Evolutionary conservation across 2,329 filamentous ascomycete genomes (phyloP).

Genomic region (Aspergillus jensenii): DNA sequence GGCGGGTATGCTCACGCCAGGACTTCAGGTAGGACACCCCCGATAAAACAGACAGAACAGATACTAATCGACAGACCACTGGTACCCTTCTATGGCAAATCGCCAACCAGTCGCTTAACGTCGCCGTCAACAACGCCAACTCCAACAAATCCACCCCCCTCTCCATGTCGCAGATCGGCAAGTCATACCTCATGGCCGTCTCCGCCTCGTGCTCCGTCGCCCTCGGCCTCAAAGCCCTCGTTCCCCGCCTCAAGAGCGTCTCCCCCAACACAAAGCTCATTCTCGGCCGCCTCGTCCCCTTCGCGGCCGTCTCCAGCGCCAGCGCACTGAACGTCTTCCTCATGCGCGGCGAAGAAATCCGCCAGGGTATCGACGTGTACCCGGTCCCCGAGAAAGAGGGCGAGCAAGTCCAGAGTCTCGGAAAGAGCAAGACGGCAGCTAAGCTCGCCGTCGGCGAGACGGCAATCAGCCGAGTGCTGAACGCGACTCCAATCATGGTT

Average conservation of each 20-base stretch:
- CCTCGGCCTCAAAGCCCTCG: constrained; percentile 83
- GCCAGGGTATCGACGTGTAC: constrained; percentile 87
- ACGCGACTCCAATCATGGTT: constrained; percentile 96
- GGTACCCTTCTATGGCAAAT: constrained; percentile 94
- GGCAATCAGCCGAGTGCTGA: constrained; percentile 84
- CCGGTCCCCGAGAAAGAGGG: constrained; percentile 71
- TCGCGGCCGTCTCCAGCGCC: constrained; percentile 89
- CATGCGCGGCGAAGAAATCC: constrained; percentile 96
- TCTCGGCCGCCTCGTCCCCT: constrained; percentile 85
- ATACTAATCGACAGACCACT: constrained; percentile 55
- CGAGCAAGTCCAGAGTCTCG: constrained; percentile 68
- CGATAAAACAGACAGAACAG: background rate
- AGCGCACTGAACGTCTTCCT: constrained; percentile 93
- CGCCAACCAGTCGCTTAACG: constrained; percentile 95
- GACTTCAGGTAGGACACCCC: constrained; percentile 60
- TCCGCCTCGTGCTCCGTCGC: constrained; percentile 92
- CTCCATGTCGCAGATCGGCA: constrained; percentile 73
- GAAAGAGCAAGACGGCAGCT: constrained; percentile 85
- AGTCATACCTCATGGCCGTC: constrained; percentile 91
- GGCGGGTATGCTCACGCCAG: constrained; percentile 93
- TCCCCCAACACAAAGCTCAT: constrained; percentile 73
- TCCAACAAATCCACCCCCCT: constrained; percentile 96
- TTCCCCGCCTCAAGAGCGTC: constrained; percentile 77
- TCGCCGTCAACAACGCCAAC: constrained; percentile 96
- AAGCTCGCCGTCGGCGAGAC: constrained; percentile 90